Base-by-base conservation (phyloP, 768 basidiomycete genomes). In the Symmetrospora coprosmae region DNA sequence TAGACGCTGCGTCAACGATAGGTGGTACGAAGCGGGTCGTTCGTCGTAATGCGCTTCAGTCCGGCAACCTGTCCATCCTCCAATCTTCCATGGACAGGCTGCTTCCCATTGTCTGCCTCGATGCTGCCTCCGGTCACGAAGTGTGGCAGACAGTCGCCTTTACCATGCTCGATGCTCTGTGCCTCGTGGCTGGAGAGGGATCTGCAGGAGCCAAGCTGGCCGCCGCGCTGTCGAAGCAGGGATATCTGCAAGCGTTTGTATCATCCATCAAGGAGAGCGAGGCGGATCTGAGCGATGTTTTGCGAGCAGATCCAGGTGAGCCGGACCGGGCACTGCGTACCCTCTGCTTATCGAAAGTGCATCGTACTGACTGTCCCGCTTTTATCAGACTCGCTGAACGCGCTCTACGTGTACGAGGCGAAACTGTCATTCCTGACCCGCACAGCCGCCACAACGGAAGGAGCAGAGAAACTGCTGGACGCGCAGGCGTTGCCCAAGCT, bases 111-210 rank as follows among this genome's bases (percentile, higher is more conserved):
- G 76, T 92, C 37, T 81, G 86, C 21, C 78, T 87, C n/a, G 92
- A 97, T 69, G 90, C 89, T 1, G 85, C 87, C 53, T 90, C 94
- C 65, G 91, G 90, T 6, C 82, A 86, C 17, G 90, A 96, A 72
- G 87, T 96, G 1, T 97, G 92, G 92, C 87, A 87, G 73, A 91
- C 90, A 2, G 81, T 96, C 16, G 87, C 91, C 8, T 96, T 90
- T 70, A 85, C 90, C 77, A 76, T 89, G 2, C 76, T 96, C 40
- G 87, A 91, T 66, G 82, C 85, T 0, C 76, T 91, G 7, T 78
- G 85, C 17, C 79, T 84, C 41, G 74, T 91, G 82, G 37, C 79
- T 79, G 27, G 72, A 2, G 38, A 56, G 4, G 64, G 48, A 2
- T 38, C 37, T 8, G 51, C 59, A 1, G 46, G 75, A 47, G 84